Base-by-base conservation (phyloP, 768 basidiomycete genomes). In the Kwoniella bestiolae region DNA sequence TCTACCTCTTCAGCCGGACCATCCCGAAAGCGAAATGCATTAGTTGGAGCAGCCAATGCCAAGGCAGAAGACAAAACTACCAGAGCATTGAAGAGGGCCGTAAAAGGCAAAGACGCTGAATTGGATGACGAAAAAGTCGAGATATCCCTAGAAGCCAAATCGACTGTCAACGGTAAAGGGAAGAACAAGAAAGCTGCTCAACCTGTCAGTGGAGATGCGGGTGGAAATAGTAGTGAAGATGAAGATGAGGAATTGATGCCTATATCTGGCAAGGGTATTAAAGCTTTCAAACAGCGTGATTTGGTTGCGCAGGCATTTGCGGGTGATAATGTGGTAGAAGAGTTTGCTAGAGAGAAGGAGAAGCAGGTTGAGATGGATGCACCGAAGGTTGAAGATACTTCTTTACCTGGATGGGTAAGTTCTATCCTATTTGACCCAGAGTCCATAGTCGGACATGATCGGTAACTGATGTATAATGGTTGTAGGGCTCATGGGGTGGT, bases 281-380 rank as follows among this genome's bases (percentile, higher is more conserved):
- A 85, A 57, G 90, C 91, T 0, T 93, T 97, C 82, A 85, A 91
- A 78, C 95, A 98, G 80, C 85, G 91, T 41, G 93, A 98, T 70
- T 84, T 98, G 12, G 94, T 99, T 12, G 91, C 94, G 1, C 87
- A 88, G 60, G 96, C 96, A 0, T 99, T 99, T 83, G 95, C 94
- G 1, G 94, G 93, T 2, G 96, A 99, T 80, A 92, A 98, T 69
- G 95, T 98, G 32, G 88, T 96, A 5, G 88, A 90, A 92, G 89
- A 90, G 60, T 99, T 99, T 75, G 89, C 88, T 70, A 89, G 89
- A 65, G 86, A 87, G 38, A 98, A 98, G 80, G 85, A 86, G 52
- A 85, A 85, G 47, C 92, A 94, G 82, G 88, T 92, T 18, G 89
- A 91, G 45, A 86, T 86, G 23, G 94, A 97, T 78, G 94, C 94